Base-by-base conservation (phyloP, 1,139 yeast genomes). In the Sugiyamaella paludigena region DNA sequence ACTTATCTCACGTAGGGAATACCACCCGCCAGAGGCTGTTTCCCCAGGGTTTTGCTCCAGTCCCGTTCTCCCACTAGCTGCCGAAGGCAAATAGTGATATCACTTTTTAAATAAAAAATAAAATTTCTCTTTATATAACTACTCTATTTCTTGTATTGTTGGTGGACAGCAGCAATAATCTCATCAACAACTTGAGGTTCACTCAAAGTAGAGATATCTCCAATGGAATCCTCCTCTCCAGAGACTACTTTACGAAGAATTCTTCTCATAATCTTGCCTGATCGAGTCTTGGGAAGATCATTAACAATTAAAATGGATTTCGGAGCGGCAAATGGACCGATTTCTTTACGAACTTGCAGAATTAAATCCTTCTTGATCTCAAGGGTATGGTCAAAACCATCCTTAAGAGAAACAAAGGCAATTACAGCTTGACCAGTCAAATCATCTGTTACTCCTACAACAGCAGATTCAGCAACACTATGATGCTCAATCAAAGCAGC, bases 321-420 rank as follows among this genome's bases (percentile, higher is more conserved):
- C 69, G 98, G 98, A 51, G 98, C 95, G 39, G 98, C 98, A 72
- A 92, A 92, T 49, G 98, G 98, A 49, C 98, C 98, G 68, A 92
- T 92, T 66, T 84, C 88, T 67, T 85, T 84, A 75, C 98, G 84
- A 46, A 92, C 97, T 63, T 84, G 89, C 72, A 91, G 72, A 52
- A 89, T 75, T 61, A 94, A 80, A 63, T 84, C 88, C 73, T 85
- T 87, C 77, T 95, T 85, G 63, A 86, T 76, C 48, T 78, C 83
- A 48, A 75, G 71, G 16, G 76, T 72, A 50, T 74, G 78, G 45
- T 75, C 81, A 49, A 76, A 71, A 40, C 77, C 70, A 42, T 67
- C 67, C 73, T 89, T 91, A 68, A 91, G 79, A 24, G 94, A 85
- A 51, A 91, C 97, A 66, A 82, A 92, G 24, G 98, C 97, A 68